These are phyloP conservation scores for Colletotrichum abscissum DNA, from an alignment of 2,329 filamentous ascomycete genomes.

Conservation along the genomic window DNA sequence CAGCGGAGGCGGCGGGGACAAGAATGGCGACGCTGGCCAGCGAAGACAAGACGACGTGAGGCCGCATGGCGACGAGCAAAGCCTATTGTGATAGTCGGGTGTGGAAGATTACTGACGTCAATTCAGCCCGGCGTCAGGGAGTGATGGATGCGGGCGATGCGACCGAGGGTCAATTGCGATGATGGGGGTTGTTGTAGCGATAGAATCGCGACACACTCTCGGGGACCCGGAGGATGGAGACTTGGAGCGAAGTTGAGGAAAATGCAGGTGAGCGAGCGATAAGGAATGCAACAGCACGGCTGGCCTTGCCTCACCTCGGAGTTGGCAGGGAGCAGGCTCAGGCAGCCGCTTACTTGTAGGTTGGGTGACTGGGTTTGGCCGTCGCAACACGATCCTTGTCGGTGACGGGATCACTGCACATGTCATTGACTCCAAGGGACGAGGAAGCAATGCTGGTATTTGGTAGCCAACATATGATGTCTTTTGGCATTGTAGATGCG, in stretches of 20 bases:
- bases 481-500: background rate
- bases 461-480: background rate
- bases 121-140: background rate
- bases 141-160: background rate
- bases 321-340: constrained; percentile 14
- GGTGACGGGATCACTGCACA: background rate
- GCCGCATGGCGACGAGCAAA: constrained; percentile 23
- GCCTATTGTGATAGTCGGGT: background rate
- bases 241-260: background rate
- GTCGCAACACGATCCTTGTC: background rate
- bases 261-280: constrained; percentile 27
- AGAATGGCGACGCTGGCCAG: constrained; percentile 35
- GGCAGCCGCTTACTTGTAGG: constrained; percentile 11
- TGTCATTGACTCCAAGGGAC: background rate
- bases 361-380: background rate
- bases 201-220: background rate
- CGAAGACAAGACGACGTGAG: constrained; percentile 8
- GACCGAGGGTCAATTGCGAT: background rate
- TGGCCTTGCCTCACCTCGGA: background rate
- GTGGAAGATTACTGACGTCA: background rate
- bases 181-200: constrained; percentile 32
- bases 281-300: background rate
- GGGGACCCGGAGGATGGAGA: background rate
- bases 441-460: background rate
- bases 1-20: constrained; percentile 42